A percentile compares a stretch with the other conserved stretches of the same genome.
phyloP scores from a whole-genome alignment of 352 stramenopile species.

The Globisporangium orthogonon region DNA sequence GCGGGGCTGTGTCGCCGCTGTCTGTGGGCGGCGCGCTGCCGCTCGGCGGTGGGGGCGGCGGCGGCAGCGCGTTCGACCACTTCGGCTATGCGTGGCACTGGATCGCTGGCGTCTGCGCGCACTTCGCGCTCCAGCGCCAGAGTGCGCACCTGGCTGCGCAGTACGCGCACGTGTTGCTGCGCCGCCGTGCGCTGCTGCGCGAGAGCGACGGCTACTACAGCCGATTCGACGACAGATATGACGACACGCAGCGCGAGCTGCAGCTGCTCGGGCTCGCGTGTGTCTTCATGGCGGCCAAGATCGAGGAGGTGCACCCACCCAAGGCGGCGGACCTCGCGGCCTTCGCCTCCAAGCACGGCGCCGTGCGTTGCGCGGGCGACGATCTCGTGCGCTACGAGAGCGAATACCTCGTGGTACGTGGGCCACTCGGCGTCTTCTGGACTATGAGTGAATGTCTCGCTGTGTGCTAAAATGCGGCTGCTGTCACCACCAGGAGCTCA shows the following conservation, averaged over 20 bases:
- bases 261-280: constrained; percentile 50
- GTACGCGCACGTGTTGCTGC: constrained; percentile 70
- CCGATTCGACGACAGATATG: constrained; percentile 23
- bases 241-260: constrained; percentile 56
- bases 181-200: constrained; percentile 32
- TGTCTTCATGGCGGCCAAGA: constrained; percentile 84
- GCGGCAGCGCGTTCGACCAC: constrained; percentile 46
- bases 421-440: neutral
- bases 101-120: constrained; percentile 51
- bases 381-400: constrained; percentile 57
- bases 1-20: constrained; percentile 28
- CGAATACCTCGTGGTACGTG: constrained; percentile 54
- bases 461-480: neutral
- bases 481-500: constrained; percentile 39
- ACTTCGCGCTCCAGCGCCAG: constrained; percentile 77
- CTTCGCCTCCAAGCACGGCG: constrained; percentile 47
- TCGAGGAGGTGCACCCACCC: constrained; percentile 74
- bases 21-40: constrained; percentile 48
- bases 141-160: constrained; percentile 71
- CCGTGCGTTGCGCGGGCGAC: constrained; percentile 30
- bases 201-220: constrained; percentile 26
- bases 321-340: constrained; percentile 63
- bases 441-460: constrained; percentile 10
- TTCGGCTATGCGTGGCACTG: constrained; percentile 77
- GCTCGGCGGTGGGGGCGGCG: constrained; percentile 6